phyloP scores from a whole-genome alignment of 345 rosid species.

The Orychophragmus violaceus region DNA sequence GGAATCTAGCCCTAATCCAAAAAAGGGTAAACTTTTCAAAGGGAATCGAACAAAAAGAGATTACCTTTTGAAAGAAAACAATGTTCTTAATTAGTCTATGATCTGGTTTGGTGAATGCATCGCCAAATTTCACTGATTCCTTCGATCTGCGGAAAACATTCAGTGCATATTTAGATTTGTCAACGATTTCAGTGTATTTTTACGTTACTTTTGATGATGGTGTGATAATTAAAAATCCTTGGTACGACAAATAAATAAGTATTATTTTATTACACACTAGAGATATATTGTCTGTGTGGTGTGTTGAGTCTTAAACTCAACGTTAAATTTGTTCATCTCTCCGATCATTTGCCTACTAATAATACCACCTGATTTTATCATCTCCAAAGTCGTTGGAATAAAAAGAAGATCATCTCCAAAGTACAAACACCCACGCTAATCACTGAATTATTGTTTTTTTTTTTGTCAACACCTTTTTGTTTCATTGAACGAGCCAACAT shows the following conservation, averaged over 20 bases:
- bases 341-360: too few species aligned
- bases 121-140: constrained; percentile 11
- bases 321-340: neutral
- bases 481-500: too few species aligned
- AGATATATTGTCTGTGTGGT: constrained; percentile 1
- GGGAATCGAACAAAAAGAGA: neutral
- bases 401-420: too few species aligned
- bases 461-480: too few species aligned
- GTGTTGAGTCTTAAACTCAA: neutral
- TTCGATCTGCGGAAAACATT: constrained; percentile 19
- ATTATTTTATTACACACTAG: constrained; percentile 2
- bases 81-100: constrained; percentile 10
- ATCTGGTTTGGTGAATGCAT: neutral
- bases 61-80: constrained; percentile 11
- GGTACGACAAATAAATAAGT: neutral
- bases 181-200: constrained; percentile 10
- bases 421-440: too few species aligned
- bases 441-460: too few species aligned
- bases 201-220: neutral
- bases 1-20: too few species aligned
- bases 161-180: constrained; percentile 13
- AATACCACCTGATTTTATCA: too few species aligned
- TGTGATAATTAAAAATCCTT: too few species aligned
- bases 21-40: neutral
- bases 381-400: too few species aligned